Evolutionary conservation across 192 early-diverging fungal genomes (phyloP).

Genomic region (Mortierella antarctica): DNA sequence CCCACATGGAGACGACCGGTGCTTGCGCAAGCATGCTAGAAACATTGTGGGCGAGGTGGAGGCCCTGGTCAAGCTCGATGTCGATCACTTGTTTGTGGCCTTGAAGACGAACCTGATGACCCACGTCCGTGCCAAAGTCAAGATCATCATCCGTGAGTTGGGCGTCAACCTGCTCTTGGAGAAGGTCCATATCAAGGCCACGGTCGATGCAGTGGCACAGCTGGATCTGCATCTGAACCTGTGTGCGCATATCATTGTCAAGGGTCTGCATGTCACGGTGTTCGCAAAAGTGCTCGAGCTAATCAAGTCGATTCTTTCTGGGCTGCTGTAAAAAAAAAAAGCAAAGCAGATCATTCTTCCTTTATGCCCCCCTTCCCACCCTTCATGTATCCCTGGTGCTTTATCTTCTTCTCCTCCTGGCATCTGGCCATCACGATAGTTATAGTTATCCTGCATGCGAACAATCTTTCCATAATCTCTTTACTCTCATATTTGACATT

Average conservation of each 20-base stretch:
- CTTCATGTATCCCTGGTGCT: background rate
- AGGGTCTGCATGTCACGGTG: conserved; percentile 22
- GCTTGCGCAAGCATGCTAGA: conserved; percentile 4
- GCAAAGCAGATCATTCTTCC: too few relatives aligned
- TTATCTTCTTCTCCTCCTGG: background rate
- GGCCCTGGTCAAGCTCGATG: conserved; percentile 7
- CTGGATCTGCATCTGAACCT: conserved; percentile 10
- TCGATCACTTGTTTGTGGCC: conserved; percentile 25
- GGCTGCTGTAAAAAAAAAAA: background rate
- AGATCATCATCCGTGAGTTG: conserved; percentile 2
- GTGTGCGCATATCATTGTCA: conserved; percentile 32
- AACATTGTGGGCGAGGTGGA: conserved; percentile 12
- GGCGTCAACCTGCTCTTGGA: conserved; percentile 31
- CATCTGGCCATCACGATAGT: too few relatives aligned
- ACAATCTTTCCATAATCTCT: too few relatives aligned
- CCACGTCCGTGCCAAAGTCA: conserved; percentile 20
- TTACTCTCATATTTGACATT: too few relatives aligned
- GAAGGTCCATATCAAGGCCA: conserved; percentile 15
- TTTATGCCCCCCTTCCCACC: background rate
- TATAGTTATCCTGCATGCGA: too few relatives aligned
- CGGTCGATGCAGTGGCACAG: conserved; percentile 16
- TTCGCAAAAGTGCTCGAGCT: background rate
- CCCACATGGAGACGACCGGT: background rate
- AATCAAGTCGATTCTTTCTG: conserved; percentile 3
- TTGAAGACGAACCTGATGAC: conserved; percentile 29